Evolutionary conservation across 2,329 filamentous ascomycete species (phyloP).

Genomic region (Zarea fungicola): DNA sequence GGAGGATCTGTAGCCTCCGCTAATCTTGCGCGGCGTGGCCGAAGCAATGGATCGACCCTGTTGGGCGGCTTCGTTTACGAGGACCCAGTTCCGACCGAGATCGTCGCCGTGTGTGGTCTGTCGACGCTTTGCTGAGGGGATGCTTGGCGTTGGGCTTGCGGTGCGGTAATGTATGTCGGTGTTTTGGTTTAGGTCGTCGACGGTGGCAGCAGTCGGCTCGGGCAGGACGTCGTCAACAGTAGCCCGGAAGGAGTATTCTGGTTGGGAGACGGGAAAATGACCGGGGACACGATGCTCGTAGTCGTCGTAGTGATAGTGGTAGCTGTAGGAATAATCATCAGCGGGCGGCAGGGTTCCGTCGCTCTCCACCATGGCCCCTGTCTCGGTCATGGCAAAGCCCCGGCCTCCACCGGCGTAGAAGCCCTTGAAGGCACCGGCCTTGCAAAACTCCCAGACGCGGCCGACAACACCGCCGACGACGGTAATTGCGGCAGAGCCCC

Average conservation of each 20-base stretch:
- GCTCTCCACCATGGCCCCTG: constrained; percentile 20
- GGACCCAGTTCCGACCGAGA: constrained; percentile 64
- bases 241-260: constrained; percentile 15
- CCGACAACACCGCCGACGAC: constrained; percentile 66
- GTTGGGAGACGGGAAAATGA: constrained; percentile 29
- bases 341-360: constrained; percentile 14
- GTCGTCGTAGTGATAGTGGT: constrained; percentile 20
- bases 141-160: constrained; percentile 33
- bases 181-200: constrained; percentile 26
- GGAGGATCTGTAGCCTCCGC: constrained; percentile 18
- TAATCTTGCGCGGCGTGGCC: constrained; percentile 23
- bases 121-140: constrained; percentile 48
- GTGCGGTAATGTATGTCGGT: constrained; percentile 13
- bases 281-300: constrained; percentile 23
- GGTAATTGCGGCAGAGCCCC: constrained; percentile 55
- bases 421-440: constrained; percentile 65
- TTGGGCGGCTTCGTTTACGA: constrained; percentile 46
- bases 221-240: not conserved
- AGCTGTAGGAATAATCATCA: constrained; percentile 14
- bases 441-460: constrained; percentile 83
- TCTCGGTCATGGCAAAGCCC: constrained; percentile 53
- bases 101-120: constrained; percentile 51
- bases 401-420: constrained; percentile 82
- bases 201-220: constrained; percentile 16
- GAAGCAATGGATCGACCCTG: constrained; percentile 10